phyloP scores from a whole-genome alignment of 768 basidiomycete genomes.

The Amanita brunnescens region DNA sequence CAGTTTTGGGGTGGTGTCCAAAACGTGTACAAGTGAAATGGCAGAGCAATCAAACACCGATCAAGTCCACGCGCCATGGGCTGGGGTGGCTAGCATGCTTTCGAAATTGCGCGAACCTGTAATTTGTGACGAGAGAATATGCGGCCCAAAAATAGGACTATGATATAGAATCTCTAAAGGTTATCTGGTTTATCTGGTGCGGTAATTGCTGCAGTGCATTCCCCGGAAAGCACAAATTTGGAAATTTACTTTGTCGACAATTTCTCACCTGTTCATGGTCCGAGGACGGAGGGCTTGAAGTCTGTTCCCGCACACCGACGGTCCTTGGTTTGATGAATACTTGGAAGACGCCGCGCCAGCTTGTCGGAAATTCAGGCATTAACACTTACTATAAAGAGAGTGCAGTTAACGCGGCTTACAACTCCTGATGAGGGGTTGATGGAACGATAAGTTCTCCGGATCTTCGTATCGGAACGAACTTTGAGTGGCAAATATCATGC shows the following conservation, averaged over 20 bases:
- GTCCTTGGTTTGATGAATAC: neutral
- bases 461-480: neutral
- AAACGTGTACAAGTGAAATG: neutral
- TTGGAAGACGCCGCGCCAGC: neutral
- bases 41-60: neutral
- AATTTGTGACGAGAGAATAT: neutral
- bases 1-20: neutral
- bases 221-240: neutral
- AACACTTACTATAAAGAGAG: neutral
- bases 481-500: neutral
- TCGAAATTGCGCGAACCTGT: neutral
- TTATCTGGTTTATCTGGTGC: neutral
- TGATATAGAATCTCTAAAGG: neutral
- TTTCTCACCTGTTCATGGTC: neutral
- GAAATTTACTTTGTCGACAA: neutral
- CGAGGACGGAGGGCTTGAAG: neutral
- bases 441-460: neutral
- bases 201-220: neutral
- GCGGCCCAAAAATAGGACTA: neutral
- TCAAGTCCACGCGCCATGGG: neutral
- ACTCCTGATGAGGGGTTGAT: neutral
- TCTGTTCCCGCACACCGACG: neutral
- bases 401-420: neutral
- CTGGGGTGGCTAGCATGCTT: neutral
- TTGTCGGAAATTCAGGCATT: neutral